Base-by-base conservation (phyloP, 2,329 filamentous ascomycete species). In the Aaosphaeria arxii region DNA sequence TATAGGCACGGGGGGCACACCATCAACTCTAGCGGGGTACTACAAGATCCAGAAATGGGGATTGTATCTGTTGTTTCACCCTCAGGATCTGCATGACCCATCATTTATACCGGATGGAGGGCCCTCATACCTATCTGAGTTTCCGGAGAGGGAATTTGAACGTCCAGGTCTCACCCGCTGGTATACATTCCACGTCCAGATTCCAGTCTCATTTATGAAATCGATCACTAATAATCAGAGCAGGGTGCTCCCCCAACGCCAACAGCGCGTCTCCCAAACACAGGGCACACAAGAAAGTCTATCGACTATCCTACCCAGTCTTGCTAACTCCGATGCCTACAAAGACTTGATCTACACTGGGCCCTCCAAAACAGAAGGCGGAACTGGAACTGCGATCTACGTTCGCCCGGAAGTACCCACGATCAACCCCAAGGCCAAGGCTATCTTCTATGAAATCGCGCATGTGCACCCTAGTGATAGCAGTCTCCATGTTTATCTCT, bases 381-480 rank as follows among this genome's bases (percentile, higher is more conserved):
- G 62, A 2, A 66, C 62, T n/a, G 64, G 63, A 3, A 46, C 53
- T 9, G 64, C 63, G 6, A 62, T 67, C 7, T 67, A 66, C 48
- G 58, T 66, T 1, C 59, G 59, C 4, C 50, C 54, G 36, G 50
- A 58, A 6, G 53, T 64, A 17, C 48, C 51, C 7, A 60, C 53
- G 4, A 62, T 62, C 40, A 66, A 67, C 33, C 61, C 63, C 0
- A 49, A 47, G 1, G 61, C 61, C n/a, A 53, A 59, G 36, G 66
- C 61, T 33, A 65, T 66, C 32, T 63, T 63, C 47, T 65, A 61
- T 42, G 64, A 67, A 44, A 43, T 67, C 1, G 64, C 63, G 13
- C 90, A 95, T 66, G 82, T 90, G 9, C 90, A 95, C 70, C 81
- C 84, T 46, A 84, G 79, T 17, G 89, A 94, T 53, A 81, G 86